Evolutionary conservation across 176 grass and related monocot species (phyloP).

Genomic region (Eragrostis nindensis): DNA sequence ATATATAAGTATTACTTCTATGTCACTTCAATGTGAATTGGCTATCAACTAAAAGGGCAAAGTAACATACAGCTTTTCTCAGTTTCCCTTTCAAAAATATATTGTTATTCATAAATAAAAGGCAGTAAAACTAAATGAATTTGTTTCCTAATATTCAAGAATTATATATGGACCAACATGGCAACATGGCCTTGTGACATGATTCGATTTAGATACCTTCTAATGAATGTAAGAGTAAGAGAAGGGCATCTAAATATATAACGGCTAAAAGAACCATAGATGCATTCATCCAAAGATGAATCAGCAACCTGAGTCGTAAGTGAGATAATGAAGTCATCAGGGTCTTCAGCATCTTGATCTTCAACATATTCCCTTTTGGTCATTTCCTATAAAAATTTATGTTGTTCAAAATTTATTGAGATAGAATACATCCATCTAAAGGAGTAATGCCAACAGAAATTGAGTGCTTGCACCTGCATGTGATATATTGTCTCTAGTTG

Average conservation of each 20-base stretch:
- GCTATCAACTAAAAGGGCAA: background rate
- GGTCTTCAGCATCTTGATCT: conserved; percentile 99
- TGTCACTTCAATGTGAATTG: background rate
- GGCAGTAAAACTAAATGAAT: background rate
- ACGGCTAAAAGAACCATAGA: background rate
- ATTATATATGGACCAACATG: background rate
- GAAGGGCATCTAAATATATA: background rate
- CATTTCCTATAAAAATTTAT: conserved; percentile 77
- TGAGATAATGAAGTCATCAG: conserved; percentile 99
- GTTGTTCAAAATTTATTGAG: conserved; percentile 23
- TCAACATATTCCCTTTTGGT: conserved; percentile 88
- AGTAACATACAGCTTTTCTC: background rate
- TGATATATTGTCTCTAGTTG: conserved; percentile 94
- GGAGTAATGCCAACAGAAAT: conserved; percentile 24
- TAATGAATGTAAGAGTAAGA: background rate
- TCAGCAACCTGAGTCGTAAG: conserved; percentile 77
- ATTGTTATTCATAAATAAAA: conserved; percentile 5
- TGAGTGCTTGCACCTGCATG: conserved; percentile 69
- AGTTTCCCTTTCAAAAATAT: background rate
- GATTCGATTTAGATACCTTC: background rate
- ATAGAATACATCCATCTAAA: conserved; percentile 43
- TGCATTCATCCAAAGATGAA: conserved; percentile 16
- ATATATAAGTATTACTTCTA: background rate
- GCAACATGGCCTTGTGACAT: background rate
- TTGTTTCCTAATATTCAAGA: background rate